phyloP scores from a whole-genome alignment of 805 yeast genomes.

The Starmerella apicola region DNA sequence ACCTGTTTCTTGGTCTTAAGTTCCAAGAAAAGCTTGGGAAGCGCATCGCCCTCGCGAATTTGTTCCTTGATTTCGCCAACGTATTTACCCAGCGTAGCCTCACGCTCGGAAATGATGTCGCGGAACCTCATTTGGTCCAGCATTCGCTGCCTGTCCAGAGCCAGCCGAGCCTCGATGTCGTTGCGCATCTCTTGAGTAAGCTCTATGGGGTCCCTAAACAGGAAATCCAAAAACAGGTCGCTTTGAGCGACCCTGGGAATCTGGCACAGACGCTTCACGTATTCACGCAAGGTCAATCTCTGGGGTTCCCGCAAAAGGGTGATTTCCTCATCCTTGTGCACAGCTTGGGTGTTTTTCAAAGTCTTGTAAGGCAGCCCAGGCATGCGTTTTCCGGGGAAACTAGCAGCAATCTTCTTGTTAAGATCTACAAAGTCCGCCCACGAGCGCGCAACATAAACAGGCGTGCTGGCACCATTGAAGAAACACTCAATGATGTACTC shows the following conservation, averaged over 20 bases:
- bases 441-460: constrained; percentile 44
- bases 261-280: constrained; percentile 41
- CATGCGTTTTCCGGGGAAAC: constrained; percentile 58
- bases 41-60: constrained; percentile 42
- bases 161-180: constrained; percentile 49
- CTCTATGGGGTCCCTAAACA: constrained; percentile 32
- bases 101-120: constrained; percentile 48
- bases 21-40: constrained; percentile 52
- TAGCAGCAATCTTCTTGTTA: constrained; percentile 35
- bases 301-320: constrained; percentile 59
- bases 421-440: constrained; percentile 58
- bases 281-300: constrained; percentile 66
- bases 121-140: constrained; percentile 64
- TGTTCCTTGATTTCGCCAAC: constrained; percentile 49
- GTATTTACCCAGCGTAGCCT: constrained; percentile 40
- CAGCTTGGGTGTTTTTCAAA: constrained; percentile 13
- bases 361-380: constrained; percentile 48
- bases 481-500: constrained; percentile 26
- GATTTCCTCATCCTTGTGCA: constrained; percentile 9
- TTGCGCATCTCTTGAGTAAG: constrained; percentile 34
- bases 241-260: constrained; percentile 46
- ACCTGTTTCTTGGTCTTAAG: constrained; percentile 44
- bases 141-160: constrained; percentile 48
- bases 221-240: constrained; percentile 40
- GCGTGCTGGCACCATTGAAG: constrained; percentile 21